phyloP scores from a whole-genome alignment of 768 basidiomycete species.

The Leccinellum rugosiceps region DNA sequence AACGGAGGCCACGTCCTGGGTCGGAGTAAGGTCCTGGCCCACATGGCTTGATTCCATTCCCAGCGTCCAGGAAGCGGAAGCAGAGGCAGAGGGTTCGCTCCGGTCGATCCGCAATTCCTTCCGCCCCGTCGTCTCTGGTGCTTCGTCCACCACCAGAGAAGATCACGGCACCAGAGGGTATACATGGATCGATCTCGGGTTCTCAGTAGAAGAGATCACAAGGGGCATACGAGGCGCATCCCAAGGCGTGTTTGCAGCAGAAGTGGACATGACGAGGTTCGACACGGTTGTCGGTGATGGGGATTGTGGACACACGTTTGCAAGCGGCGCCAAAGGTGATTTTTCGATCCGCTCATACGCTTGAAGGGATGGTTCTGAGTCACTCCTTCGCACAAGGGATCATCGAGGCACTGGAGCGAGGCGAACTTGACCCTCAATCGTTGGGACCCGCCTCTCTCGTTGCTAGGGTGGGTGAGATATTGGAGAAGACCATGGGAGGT shows the following conservation, averaged over 20 bases:
- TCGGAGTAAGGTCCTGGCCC: conserved; percentile 35
- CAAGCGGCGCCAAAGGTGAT: conserved; percentile 38
- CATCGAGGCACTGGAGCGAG: conserved; percentile 30
- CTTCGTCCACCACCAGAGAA: neutral
- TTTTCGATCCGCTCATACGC: no score
- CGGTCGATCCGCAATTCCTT: conserved; percentile 1
- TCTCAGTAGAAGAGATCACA: conserved; percentile 9
- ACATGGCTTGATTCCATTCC: neutral
- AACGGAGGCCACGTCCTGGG: conserved; percentile 43
- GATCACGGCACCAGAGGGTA: neutral
- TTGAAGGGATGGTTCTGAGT: no score
- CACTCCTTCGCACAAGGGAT: conserved; percentile 20
- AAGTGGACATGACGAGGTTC: conserved; percentile 52
- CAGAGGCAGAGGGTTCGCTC: conserved; percentile 5
- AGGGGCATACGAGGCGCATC: conserved; percentile 33
- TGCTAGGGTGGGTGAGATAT: conserved; percentile 35
- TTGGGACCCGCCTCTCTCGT: conserved; percentile 24
- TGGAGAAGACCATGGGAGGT: conserved; percentile 53
- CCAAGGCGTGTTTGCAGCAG: conserved; percentile 40
- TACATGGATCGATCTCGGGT: conserved; percentile 9
- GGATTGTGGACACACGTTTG: conserved; percentile 59
- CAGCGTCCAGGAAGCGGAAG: neutral
- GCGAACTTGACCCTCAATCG: conserved; percentile 18
- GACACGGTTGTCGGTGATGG: conserved; percentile 65
- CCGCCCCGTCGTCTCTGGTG: neutral